Conservation (phyloP, 805 yeast species). For the Teunomyces panamensis region DNA sequence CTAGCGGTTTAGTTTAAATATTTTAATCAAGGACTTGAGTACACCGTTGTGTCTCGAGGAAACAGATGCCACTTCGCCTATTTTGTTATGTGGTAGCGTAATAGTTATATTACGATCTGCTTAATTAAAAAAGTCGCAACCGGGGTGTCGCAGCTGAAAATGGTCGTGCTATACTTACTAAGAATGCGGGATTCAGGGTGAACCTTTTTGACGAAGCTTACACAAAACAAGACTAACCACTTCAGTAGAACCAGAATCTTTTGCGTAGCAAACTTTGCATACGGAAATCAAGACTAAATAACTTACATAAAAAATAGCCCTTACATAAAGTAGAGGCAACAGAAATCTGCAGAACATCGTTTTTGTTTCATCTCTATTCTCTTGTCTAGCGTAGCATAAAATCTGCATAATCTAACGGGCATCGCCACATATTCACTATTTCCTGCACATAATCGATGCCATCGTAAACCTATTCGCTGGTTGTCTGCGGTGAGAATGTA, state of each 20-base stretch:
- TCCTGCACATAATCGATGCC: not conserved
- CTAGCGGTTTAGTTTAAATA: not conserved
- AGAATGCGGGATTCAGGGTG: not conserved
- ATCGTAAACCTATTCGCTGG: conserved; percentile 2
- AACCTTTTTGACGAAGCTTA: not conserved
- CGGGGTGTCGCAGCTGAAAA: not conserved
- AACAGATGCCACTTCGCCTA: not conserved
- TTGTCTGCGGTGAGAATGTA: conserved; percentile 2
- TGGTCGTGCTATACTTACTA: not conserved
- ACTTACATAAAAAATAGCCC: not conserved
- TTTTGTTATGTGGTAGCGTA: not conserved
- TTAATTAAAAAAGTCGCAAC: not conserved
- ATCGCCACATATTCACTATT: not conserved
- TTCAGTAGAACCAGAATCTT: not conserved
- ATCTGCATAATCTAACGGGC: not conserved
- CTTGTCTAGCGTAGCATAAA: too few species aligned
- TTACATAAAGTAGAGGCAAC: not conserved
- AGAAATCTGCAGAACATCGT: not conserved
- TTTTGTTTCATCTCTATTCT: not conserved
- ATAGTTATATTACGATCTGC: not conserved
- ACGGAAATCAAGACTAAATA: not conserved
- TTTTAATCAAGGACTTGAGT: not conserved
- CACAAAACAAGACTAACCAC: not conserved
- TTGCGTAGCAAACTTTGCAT: not conserved
- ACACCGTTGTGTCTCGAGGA: not conserved